A percentile compares a stretch with the other conserved stretches of the same genome.
Conservation (phyloP, 1,139 yeast species). For the Hansenula sp. region DNA sequence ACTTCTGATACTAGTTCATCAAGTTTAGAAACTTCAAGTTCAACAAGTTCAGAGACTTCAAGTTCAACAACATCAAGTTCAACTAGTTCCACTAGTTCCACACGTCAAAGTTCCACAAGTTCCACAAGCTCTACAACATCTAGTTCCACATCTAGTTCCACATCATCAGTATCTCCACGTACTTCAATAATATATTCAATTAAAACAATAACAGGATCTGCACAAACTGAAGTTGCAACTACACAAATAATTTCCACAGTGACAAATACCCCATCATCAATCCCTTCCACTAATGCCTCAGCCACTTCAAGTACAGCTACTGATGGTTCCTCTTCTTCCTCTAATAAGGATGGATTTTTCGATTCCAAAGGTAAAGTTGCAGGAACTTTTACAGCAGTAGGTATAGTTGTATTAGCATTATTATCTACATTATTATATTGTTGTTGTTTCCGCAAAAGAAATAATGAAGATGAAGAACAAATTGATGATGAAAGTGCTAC, state of each 20-base stretch:
- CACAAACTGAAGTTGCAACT: slow-evolving; percentile 18
- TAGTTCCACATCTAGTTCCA: background rate
- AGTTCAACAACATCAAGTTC: slow-evolving; percentile 6
- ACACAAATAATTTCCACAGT: slow-evolving; percentile 25
- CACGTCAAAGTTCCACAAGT: slow-evolving; percentile 4
- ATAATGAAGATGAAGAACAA: slow-evolving; percentile 24
- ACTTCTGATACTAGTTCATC: slow-evolving; percentile 4
- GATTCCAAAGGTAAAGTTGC: slow-evolving; percentile 33
- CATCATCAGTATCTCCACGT: slow-evolving; percentile 7
- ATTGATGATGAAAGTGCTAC: slow-evolving; percentile 1
- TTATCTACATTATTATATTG: slow-evolving; percentile 20
- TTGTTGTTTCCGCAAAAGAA: slow-evolving; percentile 20
- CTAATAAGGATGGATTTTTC: slow-evolving; percentile 24
- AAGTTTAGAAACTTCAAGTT: background rate
- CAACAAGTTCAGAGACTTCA: slow-evolving; percentile 1
- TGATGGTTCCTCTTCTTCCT: no score
- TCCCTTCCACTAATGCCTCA: slow-evolving; percentile 7
- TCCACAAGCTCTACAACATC: slow-evolving; percentile 1
- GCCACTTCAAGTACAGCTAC: no score
- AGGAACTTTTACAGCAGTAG: slow-evolving; percentile 34
- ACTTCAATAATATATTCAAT: slow-evolving; percentile 25
- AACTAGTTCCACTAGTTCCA: background rate
- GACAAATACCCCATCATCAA: slow-evolving; percentile 14
- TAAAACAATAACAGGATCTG: slow-evolving; percentile 25
- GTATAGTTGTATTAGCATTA: slow-evolving; percentile 24